A percentile compares a stretch with the other conserved stretches of the same genome.
These are phyloP conservation scores for Coemansia sp. DNA, from an alignment of 192 early-diverging fungal genomes.

Conservation along the genomic window DNA sequence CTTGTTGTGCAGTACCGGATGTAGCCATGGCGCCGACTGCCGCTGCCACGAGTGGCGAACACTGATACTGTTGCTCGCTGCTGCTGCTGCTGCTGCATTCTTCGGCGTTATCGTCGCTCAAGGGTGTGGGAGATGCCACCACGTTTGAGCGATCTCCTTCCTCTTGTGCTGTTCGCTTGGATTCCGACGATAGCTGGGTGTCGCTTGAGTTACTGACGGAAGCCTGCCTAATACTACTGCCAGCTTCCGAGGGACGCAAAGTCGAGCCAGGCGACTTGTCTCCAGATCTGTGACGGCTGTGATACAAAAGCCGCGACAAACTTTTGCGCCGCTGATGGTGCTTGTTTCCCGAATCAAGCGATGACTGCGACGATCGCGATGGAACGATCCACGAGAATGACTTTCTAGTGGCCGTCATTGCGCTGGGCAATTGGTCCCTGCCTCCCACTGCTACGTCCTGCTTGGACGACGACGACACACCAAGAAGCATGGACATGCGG, in stretches of 20 bases:
- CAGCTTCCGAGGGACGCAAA: not conserved
- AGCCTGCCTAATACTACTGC: not conserved
- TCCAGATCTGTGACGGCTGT: not conserved
- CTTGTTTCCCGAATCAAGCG: not conserved
- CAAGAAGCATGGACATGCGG: conserved; percentile 6
- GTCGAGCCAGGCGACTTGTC: conserved; percentile 2
- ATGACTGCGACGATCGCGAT: not conserved
- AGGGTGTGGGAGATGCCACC: not conserved
- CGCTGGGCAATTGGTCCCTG: not conserved
- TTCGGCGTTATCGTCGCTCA: not conserved
- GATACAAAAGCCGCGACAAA: conserved; percentile 3
- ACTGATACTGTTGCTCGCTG: not conserved
- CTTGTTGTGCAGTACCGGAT: not conserved
- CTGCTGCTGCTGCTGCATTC: not conserved
- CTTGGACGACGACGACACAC: conserved; percentile 2
- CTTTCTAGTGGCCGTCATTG: not conserved
- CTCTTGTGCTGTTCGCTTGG: not conserved
- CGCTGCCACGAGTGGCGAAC: conserved; percentile 16
- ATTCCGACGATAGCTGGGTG: not conserved
- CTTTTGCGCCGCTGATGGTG: not conserved
- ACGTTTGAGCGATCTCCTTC: not conserved
- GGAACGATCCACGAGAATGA: conserved; percentile 1
- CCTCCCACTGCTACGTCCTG: not conserved
- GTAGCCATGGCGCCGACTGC: conserved; percentile 13
- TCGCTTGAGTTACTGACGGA: not conserved